A percentile compares a stretch with the other conserved stretches of the same genome.
Evolutionary conservation across 2,329 filamentous ascomycete genomes (phyloP).

Genomic region (Talaromyces sp.): DNA sequence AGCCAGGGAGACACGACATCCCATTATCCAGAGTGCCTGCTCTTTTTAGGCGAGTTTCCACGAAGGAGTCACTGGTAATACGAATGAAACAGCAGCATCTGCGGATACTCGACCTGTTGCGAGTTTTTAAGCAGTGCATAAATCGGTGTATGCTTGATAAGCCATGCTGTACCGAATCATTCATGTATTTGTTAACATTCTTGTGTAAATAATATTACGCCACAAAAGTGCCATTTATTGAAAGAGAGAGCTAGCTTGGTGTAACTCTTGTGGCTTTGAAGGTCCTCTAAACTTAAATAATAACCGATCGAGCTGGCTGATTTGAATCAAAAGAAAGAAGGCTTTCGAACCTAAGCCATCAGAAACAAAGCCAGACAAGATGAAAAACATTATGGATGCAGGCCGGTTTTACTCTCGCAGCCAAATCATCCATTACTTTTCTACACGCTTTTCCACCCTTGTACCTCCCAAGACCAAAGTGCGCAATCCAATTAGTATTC

Average conservation of each 20-base stretch:
- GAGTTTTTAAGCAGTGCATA: not conserved
- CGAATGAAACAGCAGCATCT: not conserved
- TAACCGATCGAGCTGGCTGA: not conserved
- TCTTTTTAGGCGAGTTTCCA: not conserved
- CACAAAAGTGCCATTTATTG: not conserved
- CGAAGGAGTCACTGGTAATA: not conserved
- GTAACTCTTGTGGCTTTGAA: not conserved
- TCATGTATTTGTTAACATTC: not conserved
- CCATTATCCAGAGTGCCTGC: not conserved
- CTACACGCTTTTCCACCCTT: constrained; percentile 27
- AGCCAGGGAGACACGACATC: not conserved
- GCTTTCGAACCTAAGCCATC: constrained; percentile 12
- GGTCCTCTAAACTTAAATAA: not conserved
- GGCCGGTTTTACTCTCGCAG: constrained; percentile 28
- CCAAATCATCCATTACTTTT: constrained; percentile 28
- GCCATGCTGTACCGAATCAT: not conserved
- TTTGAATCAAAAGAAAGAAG: not conserved
- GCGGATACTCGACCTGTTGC: not conserved
- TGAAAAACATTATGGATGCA: constrained; percentile 25
- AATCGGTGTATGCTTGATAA: not conserved
- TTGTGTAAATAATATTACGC: not conserved
- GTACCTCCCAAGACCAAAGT: constrained; percentile 24
- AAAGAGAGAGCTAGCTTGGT: not conserved
- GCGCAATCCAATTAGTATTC: constrained; percentile 42
- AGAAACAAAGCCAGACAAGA: constrained; percentile 2